Percentiles rank a stretch among this genome's conserved stretches.
phyloP scores from a whole-genome alignment of 495 filamentous ascomycete genomes.

The Hypoxylon rickii region DNA sequence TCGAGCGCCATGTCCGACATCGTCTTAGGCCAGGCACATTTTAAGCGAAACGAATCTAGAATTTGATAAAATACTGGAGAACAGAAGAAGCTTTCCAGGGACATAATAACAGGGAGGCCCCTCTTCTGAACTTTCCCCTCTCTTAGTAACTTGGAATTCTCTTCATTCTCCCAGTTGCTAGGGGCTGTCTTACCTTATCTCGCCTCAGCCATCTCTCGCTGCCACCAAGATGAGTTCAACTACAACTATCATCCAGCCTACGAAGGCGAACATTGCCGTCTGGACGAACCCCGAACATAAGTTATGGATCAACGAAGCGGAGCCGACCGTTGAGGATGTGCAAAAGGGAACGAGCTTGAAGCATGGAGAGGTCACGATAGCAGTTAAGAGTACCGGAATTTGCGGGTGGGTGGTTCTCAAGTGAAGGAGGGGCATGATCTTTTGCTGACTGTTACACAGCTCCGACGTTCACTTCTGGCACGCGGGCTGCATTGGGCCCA shows the following conservation, averaged over 20 bases:
- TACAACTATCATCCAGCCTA: slow-evolving; percentile 37
- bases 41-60: slow-evolving; percentile 13
- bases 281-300: slow-evolving; percentile 93
- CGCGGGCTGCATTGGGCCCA: slow-evolving; percentile 88
- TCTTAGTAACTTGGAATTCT: slow-evolving; percentile 14
- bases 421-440: slow-evolving; percentile 13
- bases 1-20: slow-evolving; percentile 24
- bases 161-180: slow-evolving; percentile 3
- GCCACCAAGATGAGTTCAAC: slow-evolving; percentile 36
- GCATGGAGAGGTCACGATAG: slow-evolving; percentile 80
- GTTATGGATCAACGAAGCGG: slow-evolving; percentile 82
- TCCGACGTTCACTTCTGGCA: slow-evolving; percentile 98
- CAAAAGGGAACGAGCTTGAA: slow-evolving; percentile 70
- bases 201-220: not conserved
- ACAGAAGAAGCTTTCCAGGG: slow-evolving; percentile 7
- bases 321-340: slow-evolving; percentile 75
- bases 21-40: slow-evolving; percentile 27
- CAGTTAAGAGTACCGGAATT: slow-evolving; percentile 88
- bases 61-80: slow-evolving; percentile 18
- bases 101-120: slow-evolving; percentile 25
- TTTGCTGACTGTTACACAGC: slow-evolving; percentile 48
- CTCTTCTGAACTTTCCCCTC: slow-evolving; percentile 21
- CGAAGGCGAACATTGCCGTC: slow-evolving; percentile 89
- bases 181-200: not conserved
- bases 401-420: slow-evolving; percentile 67